Evolutionary conservation across 345 rosid genomes (phyloP).

Genomic region (Arabis alpina): DNA sequence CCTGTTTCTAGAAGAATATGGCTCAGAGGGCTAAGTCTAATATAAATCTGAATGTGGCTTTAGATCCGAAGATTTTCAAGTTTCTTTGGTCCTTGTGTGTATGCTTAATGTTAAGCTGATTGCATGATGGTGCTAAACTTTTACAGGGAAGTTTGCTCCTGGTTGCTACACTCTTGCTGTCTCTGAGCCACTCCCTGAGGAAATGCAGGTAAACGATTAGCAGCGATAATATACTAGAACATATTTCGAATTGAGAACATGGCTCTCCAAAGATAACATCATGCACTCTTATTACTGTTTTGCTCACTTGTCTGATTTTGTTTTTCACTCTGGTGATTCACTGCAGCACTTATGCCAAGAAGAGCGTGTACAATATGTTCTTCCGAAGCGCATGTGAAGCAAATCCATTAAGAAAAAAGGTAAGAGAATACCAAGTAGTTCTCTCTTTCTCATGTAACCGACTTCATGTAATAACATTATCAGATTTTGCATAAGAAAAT

Average conservation of each 20-base stretch:
- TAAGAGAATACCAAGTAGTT: background rate
- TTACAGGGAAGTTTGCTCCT: constrained; percentile 79
- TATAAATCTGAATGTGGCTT: constrained; percentile 3
- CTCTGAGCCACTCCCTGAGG: constrained; percentile 80
- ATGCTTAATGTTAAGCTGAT: constrained; percentile 5
- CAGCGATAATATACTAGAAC: too few relatives aligned
- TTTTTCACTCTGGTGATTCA: constrained; percentile 4
- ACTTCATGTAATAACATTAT: constrained; percentile 32
- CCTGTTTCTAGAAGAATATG: background rate
- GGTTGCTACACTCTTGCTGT: constrained; percentile 91
- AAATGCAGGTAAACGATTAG: constrained; percentile 96
- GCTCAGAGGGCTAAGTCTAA: too few relatives aligned
- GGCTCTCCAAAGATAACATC: background rate
- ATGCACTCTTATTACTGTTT: too few relatives aligned
- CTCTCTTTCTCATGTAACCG: constrained; percentile 14
- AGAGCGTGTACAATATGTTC: constrained; percentile 70
- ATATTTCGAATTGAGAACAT: too few relatives aligned
- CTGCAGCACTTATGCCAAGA: constrained; percentile 84
- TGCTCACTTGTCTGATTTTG: background rate
- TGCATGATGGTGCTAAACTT: constrained; percentile 10
- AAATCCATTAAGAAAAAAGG: constrained; percentile 18
- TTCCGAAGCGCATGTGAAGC: constrained; percentile 65
- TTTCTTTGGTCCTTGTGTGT: background rate
- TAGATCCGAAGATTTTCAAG: background rate
- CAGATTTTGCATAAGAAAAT: background rate